A percentile compares a stretch with the other conserved stretches of the same genome.
These are phyloP conservation scores for Aspergillus nidulans DNA, from an alignment of 495 filamentous ascomycete species.

Conservation along the genomic window DNA sequence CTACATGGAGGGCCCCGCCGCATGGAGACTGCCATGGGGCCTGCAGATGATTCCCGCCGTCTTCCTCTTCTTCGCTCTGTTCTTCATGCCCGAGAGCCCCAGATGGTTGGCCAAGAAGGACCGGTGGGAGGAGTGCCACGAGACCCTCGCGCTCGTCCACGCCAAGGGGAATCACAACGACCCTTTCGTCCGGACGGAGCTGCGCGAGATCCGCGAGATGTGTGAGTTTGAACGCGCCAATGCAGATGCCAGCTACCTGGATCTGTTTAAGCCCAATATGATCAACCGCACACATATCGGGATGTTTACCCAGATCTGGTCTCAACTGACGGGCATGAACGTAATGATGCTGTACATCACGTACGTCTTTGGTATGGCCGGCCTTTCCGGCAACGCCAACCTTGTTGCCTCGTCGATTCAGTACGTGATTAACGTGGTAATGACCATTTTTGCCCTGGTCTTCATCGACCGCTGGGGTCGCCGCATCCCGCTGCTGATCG, in stretches of 20 bases:
- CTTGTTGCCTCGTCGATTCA: slow-evolving; percentile 66
- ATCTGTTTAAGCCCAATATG: slow-evolving; percentile 66
- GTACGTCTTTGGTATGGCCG: slow-evolving; percentile 37
- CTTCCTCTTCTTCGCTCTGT: slow-evolving; percentile 58
- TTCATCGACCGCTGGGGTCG: slow-evolving; percentile 60
- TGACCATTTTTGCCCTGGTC: slow-evolving; percentile 52
- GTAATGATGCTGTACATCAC: slow-evolving; percentile 61
- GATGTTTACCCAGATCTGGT: slow-evolving; percentile 77
- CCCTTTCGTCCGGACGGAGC: slow-evolving; percentile 59
- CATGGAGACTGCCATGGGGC: slow-evolving; percentile 75
- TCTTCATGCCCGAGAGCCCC: slow-evolving; percentile 72
- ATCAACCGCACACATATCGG: slow-evolving; percentile 68
- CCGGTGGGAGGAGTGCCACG: slow-evolving; percentile 66
- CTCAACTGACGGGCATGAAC: slow-evolving; percentile 79
- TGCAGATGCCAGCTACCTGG: slow-evolving; percentile 59
- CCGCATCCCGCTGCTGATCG: slow-evolving; percentile 57
- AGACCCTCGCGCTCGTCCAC: slow-evolving; percentile 65
- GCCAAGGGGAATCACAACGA: slow-evolving; percentile 60
- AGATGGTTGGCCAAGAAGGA: slow-evolving; percentile 75
- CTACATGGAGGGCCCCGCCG: slow-evolving; percentile 49
- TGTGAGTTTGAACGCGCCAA: slow-evolving; percentile 62
- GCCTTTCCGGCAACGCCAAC: slow-evolving; percentile 28
- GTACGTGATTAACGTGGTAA: slow-evolving; percentile 57
- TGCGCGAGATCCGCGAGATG: slow-evolving; percentile 64
- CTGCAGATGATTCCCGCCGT: slow-evolving; percentile 71